A percentile compares a stretch with the other conserved stretches of the same genome.
Evolutionary conservation across 257 asterid species (phyloP).

Genomic region (Gentiana macrophylla): DNA sequence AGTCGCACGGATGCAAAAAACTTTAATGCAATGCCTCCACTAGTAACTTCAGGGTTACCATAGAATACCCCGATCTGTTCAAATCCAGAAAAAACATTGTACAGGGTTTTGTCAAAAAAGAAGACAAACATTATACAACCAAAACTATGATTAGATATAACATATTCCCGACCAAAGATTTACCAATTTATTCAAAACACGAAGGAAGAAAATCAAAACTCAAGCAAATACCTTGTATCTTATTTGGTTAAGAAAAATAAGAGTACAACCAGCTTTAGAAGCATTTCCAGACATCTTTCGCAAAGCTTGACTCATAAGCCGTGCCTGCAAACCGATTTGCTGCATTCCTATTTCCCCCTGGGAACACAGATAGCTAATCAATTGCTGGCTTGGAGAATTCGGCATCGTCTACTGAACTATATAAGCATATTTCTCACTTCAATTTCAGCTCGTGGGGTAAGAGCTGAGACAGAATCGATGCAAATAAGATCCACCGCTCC

Average conservation of each 20-base stretch:
- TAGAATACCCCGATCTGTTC: slow-evolving; percentile 92
- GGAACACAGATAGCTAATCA: not conserved
- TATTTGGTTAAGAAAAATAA: slow-evolving; percentile 89
- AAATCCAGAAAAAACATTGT: slow-evolving; percentile 12
- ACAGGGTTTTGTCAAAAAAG: slow-evolving; percentile 6
- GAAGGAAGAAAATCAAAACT: slow-evolving; percentile 2
- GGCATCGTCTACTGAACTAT: not conserved
- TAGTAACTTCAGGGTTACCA: slow-evolving; percentile 98
- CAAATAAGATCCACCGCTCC: slow-evolving; percentile 98
- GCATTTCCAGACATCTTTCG: slow-evolving; percentile 99
- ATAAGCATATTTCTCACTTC: slow-evolving; percentile 48
- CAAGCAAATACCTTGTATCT: slow-evolving; percentile 66
- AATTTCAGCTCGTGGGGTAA: slow-evolving; percentile 97
- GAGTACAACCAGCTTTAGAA: slow-evolving; percentile 97
- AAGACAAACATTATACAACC: not conserved
- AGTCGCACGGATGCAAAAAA: slow-evolving; percentile 97
- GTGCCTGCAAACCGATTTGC: slow-evolving; percentile 99
- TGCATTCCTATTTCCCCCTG: slow-evolving; percentile 99
- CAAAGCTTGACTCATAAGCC: slow-evolving; percentile 97
- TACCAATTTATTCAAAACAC: slow-evolving; percentile 7
- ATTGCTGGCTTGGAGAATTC: no score
- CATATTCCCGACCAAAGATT: not conserved
- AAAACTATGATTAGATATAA: not conserved
- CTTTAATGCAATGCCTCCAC: slow-evolving; percentile 98
- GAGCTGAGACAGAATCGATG: slow-evolving; percentile 98